Base-by-base conservation (phyloP, 1,284 basidiomycete species). In the Marasmius oreades region DNA sequence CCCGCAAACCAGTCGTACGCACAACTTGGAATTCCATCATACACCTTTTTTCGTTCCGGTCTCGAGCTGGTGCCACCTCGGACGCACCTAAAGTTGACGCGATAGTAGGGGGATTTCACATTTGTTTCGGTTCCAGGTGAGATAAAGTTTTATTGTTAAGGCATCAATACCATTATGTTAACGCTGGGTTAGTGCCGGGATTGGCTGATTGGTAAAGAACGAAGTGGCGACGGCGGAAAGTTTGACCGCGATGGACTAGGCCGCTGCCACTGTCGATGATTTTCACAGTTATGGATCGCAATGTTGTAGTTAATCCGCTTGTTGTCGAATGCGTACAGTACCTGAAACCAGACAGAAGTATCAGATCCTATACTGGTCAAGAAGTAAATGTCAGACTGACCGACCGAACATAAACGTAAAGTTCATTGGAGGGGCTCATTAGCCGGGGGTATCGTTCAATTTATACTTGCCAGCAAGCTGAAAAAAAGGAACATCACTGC, bases 201-300 rank as follows among this genome's bases (percentile, higher is more conserved):
- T 43, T 51, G 44, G 23, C 24, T 11, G 45, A 47, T 10, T 71
- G 73, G 63, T 82, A 77, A 2, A 84, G 68, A 12, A 80, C 77
- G 59, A 78, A 86, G 51, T 89, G 86, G 51, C 79, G 65, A 0
- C 73, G 53, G 54, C 88, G 85, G 59, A 81, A 88, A 0, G 68
- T 69, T 0, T 70, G 59, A 0, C 76, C 79, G 14, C 66, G 66
- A 61, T 73, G 78, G 0, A 70, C 66, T 34, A 85, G 56, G 0
- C 80, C 80, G 33, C 70, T n/a, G n/a, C n/a, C n/a, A n/a, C n/a
- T 62, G 2, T 66, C 67, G 11, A 62, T 42, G 6, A 64, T 59
- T 31, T 71, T 67, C 31, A 18, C 23, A n/a, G n/a, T n/a, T n/a
- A n/a, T 8, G 5, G 20, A 16, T 26, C 3, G 16, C n/a, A n/a